Conservation (phyloP, 2,329 filamentous ascomycete genomes). For the Thelonectria discophora region DNA sequence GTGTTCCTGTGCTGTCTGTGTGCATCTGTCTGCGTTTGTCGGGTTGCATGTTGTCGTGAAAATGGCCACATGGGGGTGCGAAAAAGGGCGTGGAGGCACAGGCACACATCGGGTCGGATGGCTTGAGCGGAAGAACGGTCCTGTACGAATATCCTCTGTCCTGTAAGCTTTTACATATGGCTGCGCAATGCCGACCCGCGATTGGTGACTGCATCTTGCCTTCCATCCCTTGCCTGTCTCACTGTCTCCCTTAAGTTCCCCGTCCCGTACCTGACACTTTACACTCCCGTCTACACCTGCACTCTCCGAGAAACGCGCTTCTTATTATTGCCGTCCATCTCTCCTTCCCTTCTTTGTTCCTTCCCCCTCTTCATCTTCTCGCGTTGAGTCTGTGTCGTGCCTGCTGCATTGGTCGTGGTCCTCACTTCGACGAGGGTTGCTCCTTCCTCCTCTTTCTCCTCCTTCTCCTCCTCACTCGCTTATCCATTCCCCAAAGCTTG, state of each 20-base stretch:
- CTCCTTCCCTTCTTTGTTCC: neutral
- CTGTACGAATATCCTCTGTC: neutral
- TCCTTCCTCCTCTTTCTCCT: neutral
- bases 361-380: neutral
- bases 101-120: neutral
- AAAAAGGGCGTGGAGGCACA: neutral
- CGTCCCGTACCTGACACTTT: neutral
- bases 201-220: neutral
- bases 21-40: neutral
- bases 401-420: neutral
- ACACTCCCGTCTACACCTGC: neutral
- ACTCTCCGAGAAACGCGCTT: neutral
- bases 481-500: neutral
- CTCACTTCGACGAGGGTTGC: neutral
- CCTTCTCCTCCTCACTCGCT: neutral
- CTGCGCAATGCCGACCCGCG: neutral
- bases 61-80: too few species aligned
- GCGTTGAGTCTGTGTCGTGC: neutral
- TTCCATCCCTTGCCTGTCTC: neutral
- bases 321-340: neutral
- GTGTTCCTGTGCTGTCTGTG: too few species aligned
- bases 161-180: too few species aligned
- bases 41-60: slow-evolving; percentile 15
- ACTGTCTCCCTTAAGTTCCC: too few species aligned
- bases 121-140: slow-evolving; percentile 12